Evolutionary conservation across 2,329 filamentous ascomycete genomes (phyloP).

Genomic region (Thelonectria olida): DNA sequence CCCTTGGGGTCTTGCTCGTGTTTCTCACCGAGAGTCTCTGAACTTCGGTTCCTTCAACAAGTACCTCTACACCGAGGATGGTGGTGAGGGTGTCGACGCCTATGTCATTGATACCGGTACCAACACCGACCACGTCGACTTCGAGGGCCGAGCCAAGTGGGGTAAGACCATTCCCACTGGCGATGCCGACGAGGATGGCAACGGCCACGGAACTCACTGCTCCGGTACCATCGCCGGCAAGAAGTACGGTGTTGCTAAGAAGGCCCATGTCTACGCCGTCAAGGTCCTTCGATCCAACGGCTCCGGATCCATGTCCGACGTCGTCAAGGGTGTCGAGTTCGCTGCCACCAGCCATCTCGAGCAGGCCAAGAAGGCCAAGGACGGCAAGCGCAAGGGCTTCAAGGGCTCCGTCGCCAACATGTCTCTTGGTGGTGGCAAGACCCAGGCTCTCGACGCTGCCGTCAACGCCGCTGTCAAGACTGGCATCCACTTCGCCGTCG

Average conservation of each 20-base stretch:
- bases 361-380: slow-evolving; percentile 81
- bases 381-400: slow-evolving; percentile 93
- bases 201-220: slow-evolving; percentile 99
- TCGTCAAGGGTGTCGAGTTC: slow-evolving; percentile 97
- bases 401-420: slow-evolving; percentile 99
- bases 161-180: slow-evolving; percentile 92
- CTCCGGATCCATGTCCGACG: slow-evolving; percentile 97
- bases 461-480: slow-evolving; percentile 93
- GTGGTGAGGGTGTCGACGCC: slow-evolving; percentile 96
- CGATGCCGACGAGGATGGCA: slow-evolving; percentile 91
- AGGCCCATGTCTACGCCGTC: slow-evolving; percentile 95
- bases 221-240: slow-evolving; percentile 97
- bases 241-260: slow-evolving; percentile 99
- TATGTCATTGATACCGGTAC: slow-evolving; percentile 99
- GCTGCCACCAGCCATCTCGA: slow-evolving; percentile 83
- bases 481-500: slow-evolving; percentile 97
- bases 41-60: slow-evolving; percentile 97
- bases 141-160: slow-evolving; percentile 94
- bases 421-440: slow-evolving; percentile 98
- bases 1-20: slow-evolving; percentile 98
- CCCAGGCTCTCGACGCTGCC: slow-evolving; percentile 85
- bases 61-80: slow-evolving; percentile 90
- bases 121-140: slow-evolving; percentile 94
- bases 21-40: slow-evolving; percentile 90
- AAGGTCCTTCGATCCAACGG: slow-evolving; percentile 98